Evolutionary conservation across 2,329 filamentous ascomycete genomes (phyloP).

Genomic region (Colletotrichum limetticola): DNA sequence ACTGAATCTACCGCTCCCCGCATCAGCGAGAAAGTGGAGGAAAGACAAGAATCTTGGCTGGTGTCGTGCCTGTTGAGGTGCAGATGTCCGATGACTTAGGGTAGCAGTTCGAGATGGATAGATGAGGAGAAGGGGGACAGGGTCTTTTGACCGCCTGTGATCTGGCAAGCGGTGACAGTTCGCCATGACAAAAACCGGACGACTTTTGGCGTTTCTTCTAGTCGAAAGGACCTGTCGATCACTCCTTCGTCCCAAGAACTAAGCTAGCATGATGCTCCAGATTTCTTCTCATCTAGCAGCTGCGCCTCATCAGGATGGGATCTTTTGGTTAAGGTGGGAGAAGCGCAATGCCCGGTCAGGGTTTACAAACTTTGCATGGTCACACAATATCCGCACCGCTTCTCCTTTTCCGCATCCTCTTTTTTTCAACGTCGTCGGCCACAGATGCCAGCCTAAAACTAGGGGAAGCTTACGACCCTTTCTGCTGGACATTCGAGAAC

Average conservation of each 20-base stretch:
- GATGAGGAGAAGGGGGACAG: neutral
- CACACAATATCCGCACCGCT: neutral
- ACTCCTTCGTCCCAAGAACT: slow-evolving; percentile 13
- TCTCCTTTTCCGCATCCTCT: slow-evolving; percentile 4
- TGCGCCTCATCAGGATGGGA: neutral
- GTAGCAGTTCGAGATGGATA: neutral
- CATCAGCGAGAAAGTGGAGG: neutral
- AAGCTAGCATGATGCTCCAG: neutral
- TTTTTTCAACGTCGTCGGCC: neutral
- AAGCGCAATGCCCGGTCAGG: neutral
- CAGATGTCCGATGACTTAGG: slow-evolving; percentile 2
- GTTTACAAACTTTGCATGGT: neutral
- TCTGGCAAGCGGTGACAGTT: slow-evolving; percentile 6
- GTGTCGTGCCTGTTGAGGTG: slow-evolving; percentile 2
- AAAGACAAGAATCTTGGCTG: slow-evolving; percentile 10
- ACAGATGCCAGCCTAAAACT: slow-evolving; percentile 5
- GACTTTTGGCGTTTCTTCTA: neutral
- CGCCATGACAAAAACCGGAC: neutral
- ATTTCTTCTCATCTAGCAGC: neutral
- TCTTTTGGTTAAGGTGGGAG: neutral
- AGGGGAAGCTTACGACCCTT: neutral
- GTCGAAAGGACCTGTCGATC: slow-evolving; percentile 23
- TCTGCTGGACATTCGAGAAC: neutral
- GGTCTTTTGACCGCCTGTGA: neutral
- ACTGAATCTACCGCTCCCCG: slow-evolving; percentile 18